Conservation (phyloP, 805 yeast genomes). For the Debaryomyces maramus region DNA sequence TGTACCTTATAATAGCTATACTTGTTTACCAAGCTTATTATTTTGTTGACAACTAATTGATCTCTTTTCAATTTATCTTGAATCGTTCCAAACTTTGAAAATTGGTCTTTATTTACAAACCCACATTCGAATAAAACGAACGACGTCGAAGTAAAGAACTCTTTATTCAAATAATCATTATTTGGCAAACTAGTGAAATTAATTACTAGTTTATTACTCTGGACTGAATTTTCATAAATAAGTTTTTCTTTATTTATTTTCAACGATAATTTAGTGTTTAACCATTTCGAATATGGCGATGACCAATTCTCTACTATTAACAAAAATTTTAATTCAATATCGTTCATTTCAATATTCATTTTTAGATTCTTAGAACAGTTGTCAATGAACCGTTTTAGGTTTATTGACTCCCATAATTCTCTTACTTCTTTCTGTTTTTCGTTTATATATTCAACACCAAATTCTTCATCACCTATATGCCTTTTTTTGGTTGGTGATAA, state of each 20-base stretch:
- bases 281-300: constrained; percentile 48
- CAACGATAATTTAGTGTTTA: constrained; percentile 44
- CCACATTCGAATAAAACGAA: constrained; percentile 58
- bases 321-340: constrained; percentile 32
- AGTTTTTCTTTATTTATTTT: constrained; percentile 25
- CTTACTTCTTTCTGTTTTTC: constrained; percentile 35
- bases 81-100: constrained; percentile 14
- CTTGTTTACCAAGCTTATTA: constrained; percentile 33
- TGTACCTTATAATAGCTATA: constrained; percentile 40
- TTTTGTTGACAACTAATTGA: constrained; percentile 31
- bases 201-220: constrained; percentile 28
- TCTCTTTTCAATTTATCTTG: constrained; percentile 40
- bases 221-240: constrained; percentile 26
- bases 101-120: constrained; percentile 21
- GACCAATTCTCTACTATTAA: constrained; percentile 52
- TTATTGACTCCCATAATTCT: constrained; percentile 50
- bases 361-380: constrained; percentile 28
- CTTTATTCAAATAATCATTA: constrained; percentile 32
- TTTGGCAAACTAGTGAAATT: constrained; percentile 43
- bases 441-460: constrained; percentile 11
- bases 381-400: constrained; percentile 35
- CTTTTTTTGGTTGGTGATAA: constrained; percentile 11
- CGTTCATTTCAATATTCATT: constrained; percentile 18
- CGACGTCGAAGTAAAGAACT: constrained; percentile 39
- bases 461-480: constrained; percentile 9